These are phyloP conservation scores for Balansia obtecta DNA, from an alignment of 2,329 filamentous ascomycete species.

Conservation along the genomic window DNA sequence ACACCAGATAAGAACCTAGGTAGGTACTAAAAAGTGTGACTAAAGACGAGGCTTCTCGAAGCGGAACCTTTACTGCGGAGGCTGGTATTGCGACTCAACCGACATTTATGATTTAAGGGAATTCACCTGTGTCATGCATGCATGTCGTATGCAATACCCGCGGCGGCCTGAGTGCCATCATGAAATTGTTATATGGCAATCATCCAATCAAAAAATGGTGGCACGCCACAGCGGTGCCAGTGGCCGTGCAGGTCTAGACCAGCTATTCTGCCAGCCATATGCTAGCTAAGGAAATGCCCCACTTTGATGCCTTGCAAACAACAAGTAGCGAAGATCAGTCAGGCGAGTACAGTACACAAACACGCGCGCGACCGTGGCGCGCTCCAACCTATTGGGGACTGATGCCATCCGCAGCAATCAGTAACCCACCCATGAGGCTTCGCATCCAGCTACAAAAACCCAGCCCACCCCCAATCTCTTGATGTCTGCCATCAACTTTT, in stretches of 20 bases:
- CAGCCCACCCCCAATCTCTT: conserved; percentile 37
- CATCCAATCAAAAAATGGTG: background rate
- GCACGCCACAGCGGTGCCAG: background rate
- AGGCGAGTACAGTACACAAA: conserved; percentile 2
- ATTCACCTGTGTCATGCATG: no score
- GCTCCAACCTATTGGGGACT: conserved; percentile 6
- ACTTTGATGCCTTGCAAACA: conserved; percentile 3
- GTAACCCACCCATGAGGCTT: conserved; percentile 37
- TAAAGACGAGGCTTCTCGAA: no score
- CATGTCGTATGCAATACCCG: no score
- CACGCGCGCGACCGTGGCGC: conserved; percentile 9
- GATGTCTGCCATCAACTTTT: conserved; percentile 34
- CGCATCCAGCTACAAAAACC: conserved; percentile 51
- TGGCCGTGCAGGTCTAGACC: background rate
- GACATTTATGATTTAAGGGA: no score
- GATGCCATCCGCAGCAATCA: conserved; percentile 33
- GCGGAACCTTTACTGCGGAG: no score
- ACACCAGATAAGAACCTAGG: no score
- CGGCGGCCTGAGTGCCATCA: no score
- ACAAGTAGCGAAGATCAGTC: conserved; percentile 4
- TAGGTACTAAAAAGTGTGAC: no score
- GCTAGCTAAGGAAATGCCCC: background rate
- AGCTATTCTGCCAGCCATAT: background rate
- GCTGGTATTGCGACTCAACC: no score
- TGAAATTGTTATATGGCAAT: background rate